Base-by-base conservation (phyloP, 331 rosid genomes). In the Saraca asoca region DNA sequence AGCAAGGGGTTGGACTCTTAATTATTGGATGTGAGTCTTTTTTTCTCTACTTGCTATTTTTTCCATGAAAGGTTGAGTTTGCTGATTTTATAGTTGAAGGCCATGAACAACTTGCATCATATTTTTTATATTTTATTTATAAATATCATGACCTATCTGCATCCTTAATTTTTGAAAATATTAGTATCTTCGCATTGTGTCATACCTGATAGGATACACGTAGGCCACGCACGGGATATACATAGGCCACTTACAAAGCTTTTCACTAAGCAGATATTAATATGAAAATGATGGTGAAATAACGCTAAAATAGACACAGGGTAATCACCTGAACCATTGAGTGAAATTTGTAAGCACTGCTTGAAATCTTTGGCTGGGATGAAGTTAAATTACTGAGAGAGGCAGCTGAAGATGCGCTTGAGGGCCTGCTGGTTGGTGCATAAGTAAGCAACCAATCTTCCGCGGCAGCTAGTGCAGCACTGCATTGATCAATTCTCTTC, bases 311-410 rank as follows among this genome's bases (percentile, higher is more conserved):
- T 55, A 37, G 48, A 54, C 42, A 42, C 1, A 59, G 63, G 29
- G 14, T 58, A 41, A 60, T 72, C 78, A 93, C 98, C 91, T 84
- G 95, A 80, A 88, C 85, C 96, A 93, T 82, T 59, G 85, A 74
- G 71, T 75, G 81, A 78, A 90, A 93, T 66, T 85, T 84, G 62
- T 90, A 82, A 68, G 95, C 96, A 59, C 98, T 90, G 77, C 66
- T 70, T 63, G 98, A 87, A 69, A 93, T 91, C 71, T 86, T 93
- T 37, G 90, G 89, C 74, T 88, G 95, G 54, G 62, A 44, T 48
- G 60, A 51, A 69, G 49, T 64, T 52, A 68, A 12, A 62, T 62
- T 60, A 35, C 53, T 44, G 4, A 79, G 60, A 20, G 91, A 84
- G 35, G 86, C 18, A 35, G 71, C 16, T 5, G 91, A 85, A 63